Percentiles rank a stretch among this genome's conserved stretches.
Conservation (phyloP, 352 stramenopile genomes). For the Phytophthora ramorum region DNA sequence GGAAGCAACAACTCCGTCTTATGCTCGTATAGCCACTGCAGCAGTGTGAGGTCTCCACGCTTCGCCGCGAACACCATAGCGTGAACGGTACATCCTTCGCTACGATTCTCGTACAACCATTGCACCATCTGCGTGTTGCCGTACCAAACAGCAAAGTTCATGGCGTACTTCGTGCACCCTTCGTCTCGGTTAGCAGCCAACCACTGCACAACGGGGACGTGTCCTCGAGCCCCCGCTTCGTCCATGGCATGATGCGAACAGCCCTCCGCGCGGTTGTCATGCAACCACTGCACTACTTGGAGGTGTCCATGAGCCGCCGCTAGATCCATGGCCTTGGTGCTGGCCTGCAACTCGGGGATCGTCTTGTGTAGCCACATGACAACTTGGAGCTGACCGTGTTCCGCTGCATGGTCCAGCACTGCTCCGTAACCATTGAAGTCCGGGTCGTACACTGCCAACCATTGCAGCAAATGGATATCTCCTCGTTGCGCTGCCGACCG, state of each 20-base stretch:
- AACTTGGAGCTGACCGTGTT: constrained; percentile 37
- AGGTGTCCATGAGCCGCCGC: constrained; percentile 49
- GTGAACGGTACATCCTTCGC: constrained; percentile 37
- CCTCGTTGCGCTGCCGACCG: constrained; percentile 35
- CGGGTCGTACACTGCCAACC: constrained; percentile 31
- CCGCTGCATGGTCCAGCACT: constrained; percentile 40
- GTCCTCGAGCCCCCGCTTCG: constrained; percentile 34
- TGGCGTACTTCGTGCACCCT: constrained; percentile 47
- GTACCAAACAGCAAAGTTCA: constrained; percentile 47
- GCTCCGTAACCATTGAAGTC: constrained; percentile 16
- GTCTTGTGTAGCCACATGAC: constrained; percentile 40
- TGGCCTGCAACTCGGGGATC: constrained; percentile 19
- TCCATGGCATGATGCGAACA: constrained; percentile 44
- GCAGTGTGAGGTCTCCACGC: constrained; percentile 34
- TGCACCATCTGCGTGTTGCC: constrained; percentile 39
- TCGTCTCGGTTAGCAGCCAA: constrained; percentile 30
- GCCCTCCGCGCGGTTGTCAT: constrained; percentile 38
- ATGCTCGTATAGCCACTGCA: constrained; percentile 41
- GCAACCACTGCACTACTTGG: constrained; percentile 59
- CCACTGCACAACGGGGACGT: constrained; percentile 42
- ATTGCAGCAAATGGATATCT: constrained; percentile 31
- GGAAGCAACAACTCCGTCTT: constrained; percentile 18
- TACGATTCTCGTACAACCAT: constrained; percentile 40
- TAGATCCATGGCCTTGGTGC: constrained; percentile 42
- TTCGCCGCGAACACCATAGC: constrained; percentile 43